A percentile compares a stretch with the other conserved stretches of the same genome.
Evolutionary conservation across 2,329 filamentous ascomycete genomes (phyloP).

Genomic region (Plectosphaerella plurivora): DNA sequence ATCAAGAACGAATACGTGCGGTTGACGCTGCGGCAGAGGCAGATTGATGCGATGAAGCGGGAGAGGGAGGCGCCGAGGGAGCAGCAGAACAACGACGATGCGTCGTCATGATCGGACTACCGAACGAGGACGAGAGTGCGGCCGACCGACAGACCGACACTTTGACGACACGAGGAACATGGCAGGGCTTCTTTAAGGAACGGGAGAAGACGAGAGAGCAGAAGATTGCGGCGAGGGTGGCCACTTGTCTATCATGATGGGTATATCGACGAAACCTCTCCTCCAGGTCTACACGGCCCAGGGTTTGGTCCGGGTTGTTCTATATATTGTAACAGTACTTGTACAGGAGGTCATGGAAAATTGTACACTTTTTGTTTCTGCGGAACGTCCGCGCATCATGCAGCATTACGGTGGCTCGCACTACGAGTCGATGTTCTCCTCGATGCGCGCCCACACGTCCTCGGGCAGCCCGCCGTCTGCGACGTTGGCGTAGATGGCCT

Average conservation of each 20-base stretch:
- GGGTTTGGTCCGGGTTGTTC: not conserved
- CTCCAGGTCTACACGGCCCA: not conserved
- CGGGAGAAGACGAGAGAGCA: too few species aligned
- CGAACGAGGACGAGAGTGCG: too few species aligned
- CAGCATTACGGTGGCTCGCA: not conserved
- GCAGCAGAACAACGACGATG: slow-evolving; percentile 6
- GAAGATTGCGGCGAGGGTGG: too few species aligned
- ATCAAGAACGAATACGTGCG: slow-evolving; percentile 77
- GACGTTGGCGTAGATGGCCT: slow-evolving; percentile 74
- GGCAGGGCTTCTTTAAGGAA: too few species aligned
- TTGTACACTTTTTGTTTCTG: not conserved
- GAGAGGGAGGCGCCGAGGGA: slow-evolving; percentile 29
- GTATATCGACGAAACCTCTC: not conserved
- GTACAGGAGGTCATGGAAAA: not conserved
- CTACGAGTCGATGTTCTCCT: slow-evolving; percentile 35
- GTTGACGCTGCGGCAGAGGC: slow-evolving; percentile 60
- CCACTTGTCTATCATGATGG: too few species aligned
- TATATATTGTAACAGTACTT: slow-evolving; percentile 1
- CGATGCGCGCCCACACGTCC: slow-evolving; percentile 49
- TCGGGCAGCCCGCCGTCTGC: slow-evolving; percentile 45
- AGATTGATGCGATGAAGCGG: slow-evolving; percentile 67
- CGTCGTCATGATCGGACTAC: too few species aligned
- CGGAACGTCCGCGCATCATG: not conserved
- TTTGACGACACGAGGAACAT: too few species aligned
- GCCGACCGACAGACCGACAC: too few species aligned